A percentile compares a stretch with the other conserved stretches of the same genome.
These are phyloP conservation scores for Pseudogymnoascus sp. DNA, from an alignment of 2,329 filamentous ascomycete genomes.

Conservation along the genomic window DNA sequence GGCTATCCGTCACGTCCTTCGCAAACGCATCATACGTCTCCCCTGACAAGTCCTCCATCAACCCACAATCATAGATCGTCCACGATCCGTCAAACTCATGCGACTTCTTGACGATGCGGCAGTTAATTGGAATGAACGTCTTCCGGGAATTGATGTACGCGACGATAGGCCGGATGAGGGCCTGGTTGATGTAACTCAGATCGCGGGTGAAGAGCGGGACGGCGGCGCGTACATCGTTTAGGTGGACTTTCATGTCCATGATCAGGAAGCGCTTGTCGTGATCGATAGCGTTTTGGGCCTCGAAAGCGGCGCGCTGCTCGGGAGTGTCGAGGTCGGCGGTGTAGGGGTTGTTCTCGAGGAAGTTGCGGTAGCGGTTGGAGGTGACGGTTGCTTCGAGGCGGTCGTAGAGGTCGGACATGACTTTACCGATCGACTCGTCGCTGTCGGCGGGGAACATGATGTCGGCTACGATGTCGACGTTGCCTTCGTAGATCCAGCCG, in stretches of 20 bases:
- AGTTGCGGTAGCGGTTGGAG: conserved; percentile 60
- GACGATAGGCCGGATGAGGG: conserved; percentile 89
- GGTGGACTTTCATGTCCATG: conserved; percentile 89
- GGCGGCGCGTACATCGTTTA: conserved; percentile 89
- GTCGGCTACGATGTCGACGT: conserved; percentile 92
- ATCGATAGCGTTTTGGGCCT: conserved; percentile 26
- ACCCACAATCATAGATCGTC: conserved; percentile 86
- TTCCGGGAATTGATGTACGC: conserved; percentile 95
- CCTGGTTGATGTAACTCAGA: conserved; percentile 92
- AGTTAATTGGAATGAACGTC: conserved; percentile 92
- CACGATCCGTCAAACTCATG: conserved; percentile 92
- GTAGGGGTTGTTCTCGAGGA: conserved; percentile 46
- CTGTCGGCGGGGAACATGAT: conserved; percentile 88
- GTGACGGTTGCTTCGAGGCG: conserved; percentile 89
- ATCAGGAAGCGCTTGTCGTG: conserved; percentile 75
- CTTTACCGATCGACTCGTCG: conserved; percentile 84
- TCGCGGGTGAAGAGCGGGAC: conserved; percentile 90
- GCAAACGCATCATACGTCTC: conserved; percentile 96
- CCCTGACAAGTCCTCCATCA: conserved; percentile 88
- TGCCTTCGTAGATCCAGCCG: conserved; percentile 96
- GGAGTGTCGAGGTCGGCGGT: conserved; percentile 27
- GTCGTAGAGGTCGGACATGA: conserved; percentile 96
- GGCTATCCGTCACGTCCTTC: conserved; percentile 80
- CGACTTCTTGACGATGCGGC: conserved; percentile 83
- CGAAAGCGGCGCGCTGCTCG: conserved; percentile 22